phyloP scores from a whole-genome alignment of 805 yeast species.

The Vanderwaltozyma tropicalis region DNA sequence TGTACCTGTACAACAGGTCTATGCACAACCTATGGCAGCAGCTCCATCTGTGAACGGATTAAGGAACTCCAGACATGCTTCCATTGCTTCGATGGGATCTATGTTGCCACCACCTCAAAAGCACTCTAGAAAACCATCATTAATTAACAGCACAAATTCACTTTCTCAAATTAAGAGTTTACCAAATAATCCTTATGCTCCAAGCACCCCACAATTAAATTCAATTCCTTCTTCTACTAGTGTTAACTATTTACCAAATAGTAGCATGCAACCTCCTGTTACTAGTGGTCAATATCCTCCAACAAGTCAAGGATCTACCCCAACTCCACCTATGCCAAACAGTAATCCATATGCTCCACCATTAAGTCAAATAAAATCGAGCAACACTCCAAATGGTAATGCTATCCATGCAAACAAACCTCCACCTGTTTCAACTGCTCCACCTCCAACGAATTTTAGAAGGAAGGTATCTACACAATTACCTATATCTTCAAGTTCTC shows the following conservation, averaged over 20 bases:
- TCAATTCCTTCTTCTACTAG: background rate
- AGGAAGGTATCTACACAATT: too few species aligned
- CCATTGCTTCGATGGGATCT: constrained; percentile 7
- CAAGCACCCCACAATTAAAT: constrained; percentile 8
- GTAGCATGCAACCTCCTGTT: constrained; percentile 6
- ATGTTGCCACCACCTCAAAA: constrained; percentile 18
- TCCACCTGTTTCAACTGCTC: constrained; percentile 15
- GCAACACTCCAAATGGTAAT: background rate
- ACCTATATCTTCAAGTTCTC: background rate
- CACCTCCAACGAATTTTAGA: constrained; percentile 23
- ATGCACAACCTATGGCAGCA: background rate
- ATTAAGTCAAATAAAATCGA: too few species aligned
- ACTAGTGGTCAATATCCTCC: too few species aligned
- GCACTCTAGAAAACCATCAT: constrained; percentile 19
- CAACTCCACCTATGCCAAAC: constrained; percentile 8
- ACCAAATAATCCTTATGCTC: constrained; percentile 4
- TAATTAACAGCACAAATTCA: background rate
- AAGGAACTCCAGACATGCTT: background rate
- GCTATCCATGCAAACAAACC: too few species aligned
- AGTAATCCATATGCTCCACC: constrained; percentile 32
- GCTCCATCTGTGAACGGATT: constrained; percentile 5
- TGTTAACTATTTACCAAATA: too few species aligned
- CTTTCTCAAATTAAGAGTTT: background rate
- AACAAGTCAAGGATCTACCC: too few species aligned
- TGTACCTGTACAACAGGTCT: background rate